phyloP scores from a whole-genome alignment of 2,329 filamentous ascomycete genomes.

The Trichoderma koningii region DNA sequence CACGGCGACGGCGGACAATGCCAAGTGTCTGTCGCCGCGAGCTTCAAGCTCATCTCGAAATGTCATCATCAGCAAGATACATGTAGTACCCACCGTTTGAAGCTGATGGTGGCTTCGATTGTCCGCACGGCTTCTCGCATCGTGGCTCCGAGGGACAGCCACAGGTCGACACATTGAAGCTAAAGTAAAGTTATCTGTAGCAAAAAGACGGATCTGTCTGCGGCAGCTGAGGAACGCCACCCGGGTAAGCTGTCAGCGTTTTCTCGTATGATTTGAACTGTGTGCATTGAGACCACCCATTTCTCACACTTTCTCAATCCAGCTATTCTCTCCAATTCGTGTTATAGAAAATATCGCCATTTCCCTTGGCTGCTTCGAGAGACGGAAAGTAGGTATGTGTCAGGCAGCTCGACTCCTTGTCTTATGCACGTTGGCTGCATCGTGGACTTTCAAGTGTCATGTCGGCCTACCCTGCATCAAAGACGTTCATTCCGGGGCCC shows the following conservation, averaged over 20 bases:
- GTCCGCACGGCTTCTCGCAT: conserved; percentile 1
- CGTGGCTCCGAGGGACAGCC: background rate
- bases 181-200: background rate
- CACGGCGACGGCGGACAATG: background rate
- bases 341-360: no score
- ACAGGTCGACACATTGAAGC: background rate
- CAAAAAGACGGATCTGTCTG: background rate
- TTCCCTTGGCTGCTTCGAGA: no score
- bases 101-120: background rate
- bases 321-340: background rate
- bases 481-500: no score
- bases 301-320: background rate
- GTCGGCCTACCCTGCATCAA: no score
- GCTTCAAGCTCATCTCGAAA: background rate
- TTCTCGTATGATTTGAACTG: background rate
- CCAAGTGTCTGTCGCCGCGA: no score
- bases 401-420: no score
- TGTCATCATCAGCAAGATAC: background rate
- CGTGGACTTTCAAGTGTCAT: no score
- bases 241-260: background rate
- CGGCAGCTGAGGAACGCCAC: conserved; percentile 2
- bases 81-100: background rate
- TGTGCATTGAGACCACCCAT: background rate
- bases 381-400: no score
- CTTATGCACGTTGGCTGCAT: no score